Conservation (phyloP, 2,329 filamentous ascomycete genomes). For the Epicoccum sorghinum region DNA sequence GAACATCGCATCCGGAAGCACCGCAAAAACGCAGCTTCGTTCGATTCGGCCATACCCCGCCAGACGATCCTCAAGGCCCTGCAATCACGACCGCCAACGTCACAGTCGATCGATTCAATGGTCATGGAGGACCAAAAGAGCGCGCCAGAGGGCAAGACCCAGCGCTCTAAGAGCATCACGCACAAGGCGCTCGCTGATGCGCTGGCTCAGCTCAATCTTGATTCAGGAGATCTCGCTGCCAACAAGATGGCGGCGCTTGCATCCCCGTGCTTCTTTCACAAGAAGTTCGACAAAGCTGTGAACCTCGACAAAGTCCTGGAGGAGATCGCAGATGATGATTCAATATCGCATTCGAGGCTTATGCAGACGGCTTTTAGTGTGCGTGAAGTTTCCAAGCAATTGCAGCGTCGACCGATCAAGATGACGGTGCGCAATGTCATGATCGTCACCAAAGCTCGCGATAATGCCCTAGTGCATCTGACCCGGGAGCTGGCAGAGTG, state of each 20-base stretch:
- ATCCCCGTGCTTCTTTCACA: slow-evolving; percentile 97
- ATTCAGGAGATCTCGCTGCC: slow-evolving; percentile 50
- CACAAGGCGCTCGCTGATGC: slow-evolving; percentile 67
- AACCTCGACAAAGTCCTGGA: slow-evolving; percentile 94
- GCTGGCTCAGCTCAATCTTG: slow-evolving; percentile 58
- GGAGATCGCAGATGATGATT: slow-evolving; percentile 87
- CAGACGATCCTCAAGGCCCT: slow-evolving; percentile 85
- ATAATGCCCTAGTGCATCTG: slow-evolving; percentile 88
- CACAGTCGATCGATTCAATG: slow-evolving; percentile 68
- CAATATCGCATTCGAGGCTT: slow-evolving; percentile 89
- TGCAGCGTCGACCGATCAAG: slow-evolving; percentile 90
- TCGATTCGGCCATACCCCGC: slow-evolving; percentile 69
- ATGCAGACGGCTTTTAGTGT: slow-evolving; percentile 96
- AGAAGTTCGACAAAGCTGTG: slow-evolving; percentile 93
- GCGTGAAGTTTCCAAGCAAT: slow-evolving; percentile 91
- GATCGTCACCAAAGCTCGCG: slow-evolving; percentile 97
- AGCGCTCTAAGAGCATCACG: slow-evolving; percentile 37
- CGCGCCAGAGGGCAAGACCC: slow-evolving; percentile 29
- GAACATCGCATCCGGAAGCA: slow-evolving; percentile 47
- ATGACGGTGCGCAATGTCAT: slow-evolving; percentile 92
- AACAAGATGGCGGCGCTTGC: slow-evolving; percentile 70
- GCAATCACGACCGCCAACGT: slow-evolving; percentile 64
- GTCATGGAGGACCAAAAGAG: slow-evolving; percentile 55
- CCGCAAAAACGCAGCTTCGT: slow-evolving; percentile 56
- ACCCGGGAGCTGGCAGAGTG: slow-evolving; percentile 88